These are phyloP conservation scores for Steccherinum ochraceum DNA, from an alignment of 768 basidiomycete species.

Conservation along the genomic window DNA sequence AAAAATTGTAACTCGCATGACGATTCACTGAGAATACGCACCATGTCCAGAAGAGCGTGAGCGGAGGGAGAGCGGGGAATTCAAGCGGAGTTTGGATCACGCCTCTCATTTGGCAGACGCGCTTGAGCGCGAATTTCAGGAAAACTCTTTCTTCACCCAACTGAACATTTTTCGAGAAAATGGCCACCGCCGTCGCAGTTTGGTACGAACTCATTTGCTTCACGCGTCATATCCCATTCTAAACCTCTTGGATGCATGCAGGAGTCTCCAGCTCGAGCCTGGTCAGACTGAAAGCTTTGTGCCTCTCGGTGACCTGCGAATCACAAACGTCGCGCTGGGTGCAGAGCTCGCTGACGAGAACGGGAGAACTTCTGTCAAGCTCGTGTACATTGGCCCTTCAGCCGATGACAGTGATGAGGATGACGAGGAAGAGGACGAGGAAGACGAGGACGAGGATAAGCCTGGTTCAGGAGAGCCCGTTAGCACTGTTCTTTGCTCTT, in stretches of 20 bases:
- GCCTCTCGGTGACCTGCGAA: conserved; percentile 6
- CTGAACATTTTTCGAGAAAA: background rate
- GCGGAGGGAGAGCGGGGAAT: background rate
- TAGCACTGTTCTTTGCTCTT: conserved; percentile 62
- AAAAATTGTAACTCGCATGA: background rate
- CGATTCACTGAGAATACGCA: background rate
- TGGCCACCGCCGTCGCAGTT: conserved; percentile 8
- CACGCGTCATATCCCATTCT: conserved; percentile 2
- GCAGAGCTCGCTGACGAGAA: conserved; percentile 7
- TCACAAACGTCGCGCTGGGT: conserved; percentile 11
- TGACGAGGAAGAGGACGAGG: conserved; percentile 10
- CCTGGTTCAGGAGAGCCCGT: conserved; percentile 14
- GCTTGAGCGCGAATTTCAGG: background rate
- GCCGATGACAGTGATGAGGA: conserved; percentile 7
- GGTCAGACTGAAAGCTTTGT: conserved; percentile 19
- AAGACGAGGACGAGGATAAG: conserved; percentile 22
- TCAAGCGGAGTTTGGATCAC: background rate
- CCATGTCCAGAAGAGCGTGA: background rate
- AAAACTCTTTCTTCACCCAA: background rate
- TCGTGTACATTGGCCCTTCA: conserved; percentile 11
- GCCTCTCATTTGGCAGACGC: background rate
- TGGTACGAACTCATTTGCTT: background rate
- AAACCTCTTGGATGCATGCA: background rate
- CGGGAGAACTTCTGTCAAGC: conserved; percentile 8
- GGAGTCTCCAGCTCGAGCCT: conserved; percentile 8